Evolutionary conservation across 257 asterid genomes (phyloP).

Genomic region (Avicennia marina): DNA sequence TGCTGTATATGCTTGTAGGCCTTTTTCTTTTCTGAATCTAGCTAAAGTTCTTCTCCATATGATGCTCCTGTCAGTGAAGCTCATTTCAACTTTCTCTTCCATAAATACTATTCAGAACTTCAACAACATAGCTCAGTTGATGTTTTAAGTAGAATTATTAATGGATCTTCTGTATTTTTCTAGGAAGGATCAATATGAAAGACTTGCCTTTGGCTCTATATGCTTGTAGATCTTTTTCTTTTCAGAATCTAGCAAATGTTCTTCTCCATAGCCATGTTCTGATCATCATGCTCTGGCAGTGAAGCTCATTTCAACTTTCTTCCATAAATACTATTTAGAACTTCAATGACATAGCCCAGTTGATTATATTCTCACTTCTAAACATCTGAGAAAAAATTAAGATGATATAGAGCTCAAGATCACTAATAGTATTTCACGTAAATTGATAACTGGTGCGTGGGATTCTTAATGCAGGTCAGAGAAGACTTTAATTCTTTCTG

Average conservation of each 20-base stretch:
- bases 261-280: conserved; percentile 1
- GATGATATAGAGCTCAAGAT: conserved; percentile 3
- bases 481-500: conserved; percentile 68
- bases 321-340: background rate
- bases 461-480: conserved; percentile 51
- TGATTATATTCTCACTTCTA: conserved; percentile 4
- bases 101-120: background rate
- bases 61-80: background rate
- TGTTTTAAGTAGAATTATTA: too few relatives aligned
- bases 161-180: too few relatives aligned
- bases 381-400: conserved; percentile 5
- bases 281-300: background rate
- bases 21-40: conserved; percentile 10
- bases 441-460: conserved; percentile 22
- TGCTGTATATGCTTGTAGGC: conserved; percentile 6
- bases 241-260: conserved; percentile 10
- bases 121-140: background rate
- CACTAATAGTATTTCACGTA: background rate
- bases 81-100: background rate
- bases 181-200: too few relatives aligned
- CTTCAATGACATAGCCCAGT: background rate
- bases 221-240: too few relatives aligned
- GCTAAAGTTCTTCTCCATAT: conserved; percentile 6
- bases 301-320: background rate
- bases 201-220: too few relatives aligned